Percentiles rank a stretch among this genome's conserved stretches.
phyloP scores from a whole-genome alignment of 129 eudicot species.

The Solidago caesia region DNA sequence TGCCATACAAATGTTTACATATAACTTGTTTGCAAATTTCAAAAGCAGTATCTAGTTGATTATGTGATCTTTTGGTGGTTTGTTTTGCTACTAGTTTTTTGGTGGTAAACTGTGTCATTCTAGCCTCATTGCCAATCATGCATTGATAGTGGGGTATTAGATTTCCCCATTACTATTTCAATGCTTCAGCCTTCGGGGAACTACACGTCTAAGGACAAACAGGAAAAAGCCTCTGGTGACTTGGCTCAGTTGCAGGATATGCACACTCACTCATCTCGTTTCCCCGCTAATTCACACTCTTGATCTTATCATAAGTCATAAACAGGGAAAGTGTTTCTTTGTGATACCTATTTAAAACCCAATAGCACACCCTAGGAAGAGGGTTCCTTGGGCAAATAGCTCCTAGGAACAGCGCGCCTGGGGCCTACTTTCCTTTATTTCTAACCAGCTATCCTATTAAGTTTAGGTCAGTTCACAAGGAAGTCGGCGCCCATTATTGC shows the following conservation, averaged over 20 bases:
- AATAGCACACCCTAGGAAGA: too few relatives aligned
- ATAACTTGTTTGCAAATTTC: neutral
- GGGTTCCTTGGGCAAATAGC: too few relatives aligned
- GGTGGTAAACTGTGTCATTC: too few relatives aligned
- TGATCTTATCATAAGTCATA: too few relatives aligned
- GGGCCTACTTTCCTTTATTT: too few relatives aligned
- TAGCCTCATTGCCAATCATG: neutral
- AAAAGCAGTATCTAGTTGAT: neutral
- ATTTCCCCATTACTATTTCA: neutral
- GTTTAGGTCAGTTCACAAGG: too few relatives aligned
- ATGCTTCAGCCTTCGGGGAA: neutral
- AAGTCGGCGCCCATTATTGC: too few relatives aligned
- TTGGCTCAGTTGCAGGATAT: neutral
- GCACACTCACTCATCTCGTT: neutral
- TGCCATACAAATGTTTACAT: neutral
- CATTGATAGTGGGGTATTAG: neutral
- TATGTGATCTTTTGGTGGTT: slow-evolving; percentile 10
- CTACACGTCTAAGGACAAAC: neutral
- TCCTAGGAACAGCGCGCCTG: too few relatives aligned
- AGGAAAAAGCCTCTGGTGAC: neutral
- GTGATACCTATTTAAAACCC: too few relatives aligned
- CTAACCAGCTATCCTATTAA: too few relatives aligned
- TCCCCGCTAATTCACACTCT: neutral
- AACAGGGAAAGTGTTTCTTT: too few relatives aligned
- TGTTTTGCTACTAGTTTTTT: neutral